Evolutionary conservation across 768 basidiomycete genomes (phyloP).

Genomic region (Leccinum truebloodii): DNA sequence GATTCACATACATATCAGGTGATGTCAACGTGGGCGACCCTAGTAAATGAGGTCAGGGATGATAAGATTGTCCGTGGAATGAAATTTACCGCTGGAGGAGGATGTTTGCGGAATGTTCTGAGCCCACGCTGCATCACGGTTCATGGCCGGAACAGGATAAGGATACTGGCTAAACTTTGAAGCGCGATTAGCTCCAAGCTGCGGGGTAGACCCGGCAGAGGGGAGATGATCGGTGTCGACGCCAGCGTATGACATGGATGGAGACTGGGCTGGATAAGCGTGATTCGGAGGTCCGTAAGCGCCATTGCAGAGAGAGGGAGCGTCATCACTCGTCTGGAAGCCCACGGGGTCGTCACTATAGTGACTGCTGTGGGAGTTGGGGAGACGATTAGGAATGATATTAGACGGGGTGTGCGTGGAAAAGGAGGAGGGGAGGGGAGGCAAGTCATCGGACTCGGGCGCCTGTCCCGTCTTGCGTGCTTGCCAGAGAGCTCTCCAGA

Average conservation of each 20-base stretch:
- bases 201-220: slow-evolving; percentile 28
- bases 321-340: slow-evolving; percentile 53
- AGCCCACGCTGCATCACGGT: slow-evolving; percentile 31
- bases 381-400: slow-evolving; percentile 38
- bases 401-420: slow-evolving; percentile 35
- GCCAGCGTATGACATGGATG: slow-evolving; percentile 42
- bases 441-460: slow-evolving; percentile 53
- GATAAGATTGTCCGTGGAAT: slow-evolving; percentile 31
- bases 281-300: slow-evolving; percentile 45
- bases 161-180: slow-evolving; percentile 55
- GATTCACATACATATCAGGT: slow-evolving; percentile 48
- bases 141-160: slow-evolving; percentile 39
- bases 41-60: slow-evolving; percentile 39
- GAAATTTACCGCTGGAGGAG: slow-evolving; percentile 33
- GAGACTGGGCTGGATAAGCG: slow-evolving; percentile 47
- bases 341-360: slow-evolving; percentile 44
- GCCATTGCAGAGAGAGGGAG: slow-evolving; percentile 43
- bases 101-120: slow-evolving; percentile 33
- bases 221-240: slow-evolving; percentile 36
- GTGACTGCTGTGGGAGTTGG: slow-evolving; percentile 38
- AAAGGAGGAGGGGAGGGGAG: slow-evolving; percentile 48
- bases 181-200: slow-evolving; percentile 42
- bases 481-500: slow-evolving; percentile 71
- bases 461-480: slow-evolving; percentile 57
- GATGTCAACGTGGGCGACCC: slow-evolving; percentile 58